Percentiles rank a stretch among this genome's conserved stretches.
Evolutionary conservation across 1,284 basidiomycete species (phyloP).

Genomic region (Sanguinoderma infundibulare): DNA sequence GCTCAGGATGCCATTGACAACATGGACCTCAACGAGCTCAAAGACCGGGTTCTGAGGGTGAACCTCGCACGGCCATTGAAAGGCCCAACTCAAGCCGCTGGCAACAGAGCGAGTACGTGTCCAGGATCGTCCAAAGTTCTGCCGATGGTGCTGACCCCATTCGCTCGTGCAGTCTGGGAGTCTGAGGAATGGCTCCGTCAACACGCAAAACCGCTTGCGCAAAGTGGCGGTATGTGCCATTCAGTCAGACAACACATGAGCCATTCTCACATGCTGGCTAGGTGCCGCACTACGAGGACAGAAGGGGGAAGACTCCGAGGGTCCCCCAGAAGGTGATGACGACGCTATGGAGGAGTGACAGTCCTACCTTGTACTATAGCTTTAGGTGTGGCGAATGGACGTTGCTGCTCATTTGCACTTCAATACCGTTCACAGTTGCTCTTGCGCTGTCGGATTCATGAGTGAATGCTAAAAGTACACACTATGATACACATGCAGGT

Average conservation of each 20-base stretch:
- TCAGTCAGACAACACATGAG: constrained; percentile 9
- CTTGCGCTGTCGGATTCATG: background rate
- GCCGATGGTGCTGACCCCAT: constrained; percentile 8
- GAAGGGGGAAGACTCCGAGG: constrained; percentile 29
- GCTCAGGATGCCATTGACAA: constrained; percentile 89
- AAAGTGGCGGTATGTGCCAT: constrained; percentile 63
- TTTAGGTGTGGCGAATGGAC: background rate
- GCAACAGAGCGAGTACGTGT: constrained; percentile 74
- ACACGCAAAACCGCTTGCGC: constrained; percentile 71
- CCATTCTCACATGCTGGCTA: constrained; percentile 30
- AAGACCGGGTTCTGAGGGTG: constrained; percentile 75
- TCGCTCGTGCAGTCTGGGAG: constrained; percentile 71
- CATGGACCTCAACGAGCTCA: constrained; percentile 85
- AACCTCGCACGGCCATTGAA: constrained; percentile 80
- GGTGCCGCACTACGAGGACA: constrained; percentile 55
- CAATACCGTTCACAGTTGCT: background rate
- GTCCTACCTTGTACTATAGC: background rate
- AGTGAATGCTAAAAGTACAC: constrained; percentile 15
- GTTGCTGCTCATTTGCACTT: background rate
- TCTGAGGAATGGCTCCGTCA: constrained; percentile 83
- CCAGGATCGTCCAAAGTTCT: constrained; percentile 13
- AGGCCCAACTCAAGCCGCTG: constrained; percentile 60
- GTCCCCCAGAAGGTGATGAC: constrained; percentile 36
- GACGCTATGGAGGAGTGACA: constrained; percentile 67
- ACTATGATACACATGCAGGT: constrained; percentile 10